These are phyloP conservation scores for Henckelia pumila DNA, from an alignment of 257 asterid genomes.

Conservation along the genomic window DNA sequence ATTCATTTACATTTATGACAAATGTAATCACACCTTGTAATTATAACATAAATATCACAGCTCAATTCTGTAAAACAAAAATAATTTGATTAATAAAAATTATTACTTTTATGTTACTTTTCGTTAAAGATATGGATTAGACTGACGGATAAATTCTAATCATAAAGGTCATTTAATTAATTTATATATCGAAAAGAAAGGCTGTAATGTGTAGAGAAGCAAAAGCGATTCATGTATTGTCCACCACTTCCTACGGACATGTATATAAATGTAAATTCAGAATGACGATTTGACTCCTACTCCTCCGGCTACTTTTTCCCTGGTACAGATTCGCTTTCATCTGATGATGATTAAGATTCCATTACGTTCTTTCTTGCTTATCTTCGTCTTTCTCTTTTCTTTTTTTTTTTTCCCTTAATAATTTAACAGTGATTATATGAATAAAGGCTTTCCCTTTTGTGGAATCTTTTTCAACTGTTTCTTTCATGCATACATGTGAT, in stretches of 20 bases:
- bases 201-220: neutral
- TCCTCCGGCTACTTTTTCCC: slow-evolving; percentile 21
- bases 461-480: no score
- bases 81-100: no score
- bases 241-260: neutral
- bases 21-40: no score
- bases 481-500: slow-evolving; percentile 8
- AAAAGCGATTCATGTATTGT: neutral
- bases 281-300: slow-evolving; percentile 27
- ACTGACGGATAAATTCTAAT: no score
- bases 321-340: slow-evolving; percentile 20
- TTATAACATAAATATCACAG: no score
- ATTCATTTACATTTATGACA: no score
- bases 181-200: no score
- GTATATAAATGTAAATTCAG: neutral
- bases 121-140: no score
- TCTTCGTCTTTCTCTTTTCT: neutral
- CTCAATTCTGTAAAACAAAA: no score
- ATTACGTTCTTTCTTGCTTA: slow-evolving; percentile 12
- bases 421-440: neutral
- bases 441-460: neutral
- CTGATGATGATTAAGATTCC: slow-evolving; percentile 25
- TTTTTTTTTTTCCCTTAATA: neutral
- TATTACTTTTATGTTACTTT: no score
- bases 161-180: no score